Percentiles rank a stretch among this genome's conserved stretches.
Conservation (phyloP, 805 yeast species). For the Yamadazyma sp. region DNA sequence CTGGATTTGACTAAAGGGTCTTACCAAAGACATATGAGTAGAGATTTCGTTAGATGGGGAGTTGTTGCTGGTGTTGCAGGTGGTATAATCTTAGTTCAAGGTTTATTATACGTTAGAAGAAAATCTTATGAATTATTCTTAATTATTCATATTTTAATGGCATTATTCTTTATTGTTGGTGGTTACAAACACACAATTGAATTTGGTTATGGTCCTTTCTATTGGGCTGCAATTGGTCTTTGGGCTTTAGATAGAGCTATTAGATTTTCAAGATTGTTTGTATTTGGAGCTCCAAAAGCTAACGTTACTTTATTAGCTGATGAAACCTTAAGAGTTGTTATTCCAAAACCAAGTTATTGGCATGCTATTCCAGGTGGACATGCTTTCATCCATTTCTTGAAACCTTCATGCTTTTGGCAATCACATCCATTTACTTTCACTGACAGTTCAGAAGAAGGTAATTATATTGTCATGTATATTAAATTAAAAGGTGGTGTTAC, state of each 20-base stretch:
- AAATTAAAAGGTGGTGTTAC: conserved; percentile 56
- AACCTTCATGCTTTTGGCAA: conserved; percentile 39
- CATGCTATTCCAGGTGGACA: conserved; percentile 39
- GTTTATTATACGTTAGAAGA: conserved; percentile 50
- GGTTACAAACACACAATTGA: conserved; percentile 52
- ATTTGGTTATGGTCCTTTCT: conserved; percentile 24
- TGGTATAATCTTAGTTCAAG: conserved; percentile 45
- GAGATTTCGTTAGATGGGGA: conserved; percentile 26
- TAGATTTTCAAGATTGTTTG: conserved; percentile 27
- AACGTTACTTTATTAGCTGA: conserved; percentile 32
- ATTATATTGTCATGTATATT: conserved; percentile 28
- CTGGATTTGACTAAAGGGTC: conserved; percentile 8
- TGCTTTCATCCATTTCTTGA: conserved; percentile 36
- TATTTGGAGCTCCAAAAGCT: conserved; percentile 33
- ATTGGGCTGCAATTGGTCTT: conserved; percentile 31
- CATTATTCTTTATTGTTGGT: conserved; percentile 45
- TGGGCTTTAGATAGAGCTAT: conserved; percentile 37
- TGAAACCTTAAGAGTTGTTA: conserved; percentile 35
- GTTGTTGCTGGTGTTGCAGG: conserved; percentile 27
- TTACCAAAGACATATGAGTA: conserved; percentile 13
- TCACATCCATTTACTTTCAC: conserved; percentile 42
- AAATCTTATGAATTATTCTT: conserved; percentile 51
- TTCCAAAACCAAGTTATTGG: conserved; percentile 39
- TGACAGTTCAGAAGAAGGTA: conserved; percentile 21
- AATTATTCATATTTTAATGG: conserved; percentile 30